These are phyloP conservation scores for Globisporangium barbulae DNA, from an alignment of 352 stramenopile species.

Conservation along the genomic window DNA sequence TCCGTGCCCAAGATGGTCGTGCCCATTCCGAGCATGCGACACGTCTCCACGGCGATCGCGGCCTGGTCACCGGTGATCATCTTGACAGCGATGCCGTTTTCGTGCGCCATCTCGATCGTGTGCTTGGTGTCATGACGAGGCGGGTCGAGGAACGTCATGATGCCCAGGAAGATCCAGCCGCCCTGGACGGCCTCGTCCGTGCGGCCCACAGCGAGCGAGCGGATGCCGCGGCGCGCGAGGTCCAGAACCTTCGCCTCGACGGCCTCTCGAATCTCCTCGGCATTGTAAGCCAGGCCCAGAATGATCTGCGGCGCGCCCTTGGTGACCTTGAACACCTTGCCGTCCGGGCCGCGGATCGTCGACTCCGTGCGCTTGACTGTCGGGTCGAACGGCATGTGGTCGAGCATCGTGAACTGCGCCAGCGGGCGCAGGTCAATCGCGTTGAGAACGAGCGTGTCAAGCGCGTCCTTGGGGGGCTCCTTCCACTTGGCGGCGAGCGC, in stretches of 20 bases:
- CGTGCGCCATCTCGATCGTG: constrained; percentile 90
- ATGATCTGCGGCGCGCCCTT: constrained; percentile 96
- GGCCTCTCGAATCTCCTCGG: constrained; percentile 72
- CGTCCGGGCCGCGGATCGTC: constrained; percentile 73
- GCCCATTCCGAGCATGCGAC: constrained; percentile 89
- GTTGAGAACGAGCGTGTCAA: constrained; percentile 92
- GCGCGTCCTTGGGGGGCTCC: constrained; percentile 89
- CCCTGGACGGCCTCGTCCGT: constrained; percentile 66
- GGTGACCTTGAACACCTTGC: constrained; percentile 89
- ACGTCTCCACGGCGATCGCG: constrained; percentile 93
- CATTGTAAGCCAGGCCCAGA: constrained; percentile 73
- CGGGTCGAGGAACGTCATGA: constrained; percentile 96
- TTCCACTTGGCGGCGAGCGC: constrained; percentile 94
- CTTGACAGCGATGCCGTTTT: constrained; percentile 94
- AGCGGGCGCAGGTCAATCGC: constrained; percentile 81
- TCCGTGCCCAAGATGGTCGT: constrained; percentile 84
- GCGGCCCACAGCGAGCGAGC: constrained; percentile 85
- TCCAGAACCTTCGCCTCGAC: constrained; percentile 89
- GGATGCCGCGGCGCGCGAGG: constrained; percentile 85
- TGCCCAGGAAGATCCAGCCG: constrained; percentile 92
- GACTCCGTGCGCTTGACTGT: constrained; percentile 92
- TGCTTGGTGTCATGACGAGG: constrained; percentile 93
- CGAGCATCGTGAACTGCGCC: constrained; percentile 79
- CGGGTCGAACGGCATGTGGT: constrained; percentile 83
- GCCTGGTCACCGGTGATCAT: constrained; percentile 97